phyloP scores from a whole-genome alignment of 805 yeast species.

The Schizosaccharomyces japonicus region DNA sequence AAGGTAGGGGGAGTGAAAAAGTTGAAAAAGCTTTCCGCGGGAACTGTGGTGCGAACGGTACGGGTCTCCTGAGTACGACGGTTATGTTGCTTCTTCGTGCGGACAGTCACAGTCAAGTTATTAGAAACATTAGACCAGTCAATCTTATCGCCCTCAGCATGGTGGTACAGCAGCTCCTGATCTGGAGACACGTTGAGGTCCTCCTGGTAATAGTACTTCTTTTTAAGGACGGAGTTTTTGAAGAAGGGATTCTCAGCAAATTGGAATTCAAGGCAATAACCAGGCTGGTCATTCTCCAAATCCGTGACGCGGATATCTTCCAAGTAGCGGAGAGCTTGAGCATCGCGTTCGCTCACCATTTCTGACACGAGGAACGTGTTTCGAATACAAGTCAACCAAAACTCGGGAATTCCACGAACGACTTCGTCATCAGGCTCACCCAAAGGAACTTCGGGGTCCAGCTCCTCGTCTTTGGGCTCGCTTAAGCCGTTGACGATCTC shows the following conservation, averaged over 20 bases:
- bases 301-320: slow-evolving; percentile 56
- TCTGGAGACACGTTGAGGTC: slow-evolving; percentile 83
- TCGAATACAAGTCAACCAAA: slow-evolving; percentile 90
- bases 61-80: slow-evolving; percentile 83
- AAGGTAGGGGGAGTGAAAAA: slow-evolving; percentile 85
- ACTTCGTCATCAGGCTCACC: slow-evolving; percentile 18
- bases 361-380: slow-evolving; percentile 63
- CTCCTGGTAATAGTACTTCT: slow-evolving; percentile 80
- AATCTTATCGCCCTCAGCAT: slow-evolving; percentile 75
- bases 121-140: slow-evolving; percentile 47
- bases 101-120: slow-evolving; percentile 67
- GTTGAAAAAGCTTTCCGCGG: slow-evolving; percentile 85
- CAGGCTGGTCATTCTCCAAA: slow-evolving; percentile 41
- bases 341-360: slow-evolving; percentile 70
- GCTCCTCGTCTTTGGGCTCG: slow-evolving; percentile 60
- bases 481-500: slow-evolving; percentile 44
- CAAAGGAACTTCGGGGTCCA: slow-evolving; percentile 27
- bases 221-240: slow-evolving; percentile 44
- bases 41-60: slow-evolving; percentile 79
- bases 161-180: slow-evolving; percentile 91
- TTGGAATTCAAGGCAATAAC: slow-evolving; percentile 67
- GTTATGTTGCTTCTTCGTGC: slow-evolving; percentile 91
- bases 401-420: slow-evolving; percentile 63
- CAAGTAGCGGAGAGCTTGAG: slow-evolving; percentile 51
- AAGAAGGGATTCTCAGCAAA: slow-evolving; percentile 58